Evolutionary conservation across 176 grass and related monocot species (phyloP).

Genomic region (Carex kokanica): DNA sequence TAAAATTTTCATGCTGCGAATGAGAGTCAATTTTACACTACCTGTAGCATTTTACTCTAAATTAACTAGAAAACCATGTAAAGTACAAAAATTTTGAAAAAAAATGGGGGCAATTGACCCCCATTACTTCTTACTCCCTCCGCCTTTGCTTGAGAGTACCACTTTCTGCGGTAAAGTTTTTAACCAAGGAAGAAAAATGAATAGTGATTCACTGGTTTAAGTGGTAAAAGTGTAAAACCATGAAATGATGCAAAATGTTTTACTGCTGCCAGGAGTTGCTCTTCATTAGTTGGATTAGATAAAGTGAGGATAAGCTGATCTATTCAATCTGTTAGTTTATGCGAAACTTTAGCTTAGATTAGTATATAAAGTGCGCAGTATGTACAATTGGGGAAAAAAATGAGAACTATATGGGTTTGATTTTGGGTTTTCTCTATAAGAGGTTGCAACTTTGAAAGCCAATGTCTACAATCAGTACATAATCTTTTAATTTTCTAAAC

Average conservation of each 20-base stretch:
- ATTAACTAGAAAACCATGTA: too few species aligned
- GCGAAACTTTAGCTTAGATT: too few species aligned
- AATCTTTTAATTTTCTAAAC: slow-evolving; percentile 17
- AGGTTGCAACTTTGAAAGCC: too few species aligned
- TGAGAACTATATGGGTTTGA: too few species aligned
- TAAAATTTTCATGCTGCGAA: too few species aligned
- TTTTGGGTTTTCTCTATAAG: not conserved
- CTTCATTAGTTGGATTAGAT: not conserved
- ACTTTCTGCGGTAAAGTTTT: not conserved
- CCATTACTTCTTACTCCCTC: too few species aligned
- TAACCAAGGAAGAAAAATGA: not conserved
- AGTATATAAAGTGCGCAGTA: not conserved
- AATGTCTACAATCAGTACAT: not conserved
- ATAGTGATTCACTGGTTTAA: not conserved
- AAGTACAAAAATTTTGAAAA: too few species aligned
- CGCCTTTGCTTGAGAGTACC: not conserved
- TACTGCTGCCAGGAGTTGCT: not conserved
- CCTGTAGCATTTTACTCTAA: too few species aligned
- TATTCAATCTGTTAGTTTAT: not conserved
- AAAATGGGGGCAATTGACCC: too few species aligned
- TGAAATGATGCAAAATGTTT: not conserved
- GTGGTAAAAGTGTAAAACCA: not conserved
- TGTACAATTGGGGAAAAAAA: not conserved
- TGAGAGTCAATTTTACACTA: too few species aligned
- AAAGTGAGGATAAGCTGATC: not conserved